Conservation (phyloP, 331 rosid genomes). For the Prunus yedoensis region DNA sequence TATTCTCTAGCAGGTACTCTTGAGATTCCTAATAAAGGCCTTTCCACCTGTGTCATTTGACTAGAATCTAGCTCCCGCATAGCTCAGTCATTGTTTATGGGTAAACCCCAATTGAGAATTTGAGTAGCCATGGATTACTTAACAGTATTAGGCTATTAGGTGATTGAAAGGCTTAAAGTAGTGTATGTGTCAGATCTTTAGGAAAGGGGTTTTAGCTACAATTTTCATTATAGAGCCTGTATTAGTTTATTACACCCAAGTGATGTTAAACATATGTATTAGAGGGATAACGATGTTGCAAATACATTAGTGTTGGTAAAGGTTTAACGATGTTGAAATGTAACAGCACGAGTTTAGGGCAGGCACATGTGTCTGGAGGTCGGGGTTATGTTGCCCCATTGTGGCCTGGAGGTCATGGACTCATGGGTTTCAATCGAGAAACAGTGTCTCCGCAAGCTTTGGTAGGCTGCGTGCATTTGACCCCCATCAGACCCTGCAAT, state of each 20-base stretch:
- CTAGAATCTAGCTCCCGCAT: no score
- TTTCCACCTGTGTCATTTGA: no score
- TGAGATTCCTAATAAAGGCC: no score
- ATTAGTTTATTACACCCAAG: background rate
- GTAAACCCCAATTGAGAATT: no score
- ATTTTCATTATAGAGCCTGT: background rate
- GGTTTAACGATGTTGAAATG: background rate
- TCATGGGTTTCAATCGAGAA: background rate
- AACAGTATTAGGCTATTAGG: background rate
- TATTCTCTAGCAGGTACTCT: no score
- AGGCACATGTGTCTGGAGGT: background rate
- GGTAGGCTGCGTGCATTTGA: background rate
- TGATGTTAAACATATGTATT: background rate
- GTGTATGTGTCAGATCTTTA: background rate
- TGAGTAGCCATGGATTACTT: no score
- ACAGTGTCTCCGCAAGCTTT: background rate
- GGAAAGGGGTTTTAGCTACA: background rate
- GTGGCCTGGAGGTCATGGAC: background rate
- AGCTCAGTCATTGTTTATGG: no score
- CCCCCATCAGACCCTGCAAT: background rate
- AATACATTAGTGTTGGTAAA: background rate
- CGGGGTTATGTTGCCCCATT: background rate
- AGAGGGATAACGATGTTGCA: background rate
- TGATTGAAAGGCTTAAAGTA: background rate
- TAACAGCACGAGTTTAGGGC: background rate